Evolutionary conservation across 768 basidiomycete species (phyloP), one percentile per base, ranked within the genome.

Genomic region (Phaffia tasmanica): DNA sequence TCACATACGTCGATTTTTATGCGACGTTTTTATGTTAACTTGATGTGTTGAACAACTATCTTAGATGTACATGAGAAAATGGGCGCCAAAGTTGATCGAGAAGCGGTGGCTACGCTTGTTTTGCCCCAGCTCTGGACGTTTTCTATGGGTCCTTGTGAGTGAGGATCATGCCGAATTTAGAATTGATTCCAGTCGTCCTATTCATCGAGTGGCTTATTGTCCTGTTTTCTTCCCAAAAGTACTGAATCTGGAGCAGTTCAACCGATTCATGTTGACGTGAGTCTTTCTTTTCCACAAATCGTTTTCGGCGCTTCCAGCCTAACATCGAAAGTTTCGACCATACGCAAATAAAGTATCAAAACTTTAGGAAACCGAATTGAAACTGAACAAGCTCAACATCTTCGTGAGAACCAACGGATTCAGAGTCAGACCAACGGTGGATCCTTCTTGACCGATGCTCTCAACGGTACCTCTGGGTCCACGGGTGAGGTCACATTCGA

Each of bases 121-220:
- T 79, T 94, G 16, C 90, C 90, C 11, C 90, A 94, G 75, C 77
- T 93, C 30, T 99, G 95, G 95, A 80, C 86, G 3, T 97, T 99
- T 92, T 92, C 88, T 3, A 94, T 98, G 79, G 93, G 91, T 29
- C 93, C 93, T 63, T 75, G 89, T 90, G 73, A 72, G 87, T 81
- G 3, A 6, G 35, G 11, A 55, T 42, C 42, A 7, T 42, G 49
- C 53, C 47, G 4, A 1, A 49, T 57, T 58, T 63, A 51, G 69
- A 42, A n/a, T n/a, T n/a, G n/a, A n/a, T n/a, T n/a, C n/a, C n/a
- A n/a, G 35, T 42, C 35, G 11, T 42, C 35, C 11, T 42, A 5
- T 11, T 42, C 11, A 42, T 42, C 11, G 35, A 42, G 4, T 42
- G 35, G 35, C 35, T 42, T 4, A 42, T 42, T 11, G 35, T 42